Conservation (phyloP, 163 green algal genomes). For the Scenedesmus sp. region DNA sequence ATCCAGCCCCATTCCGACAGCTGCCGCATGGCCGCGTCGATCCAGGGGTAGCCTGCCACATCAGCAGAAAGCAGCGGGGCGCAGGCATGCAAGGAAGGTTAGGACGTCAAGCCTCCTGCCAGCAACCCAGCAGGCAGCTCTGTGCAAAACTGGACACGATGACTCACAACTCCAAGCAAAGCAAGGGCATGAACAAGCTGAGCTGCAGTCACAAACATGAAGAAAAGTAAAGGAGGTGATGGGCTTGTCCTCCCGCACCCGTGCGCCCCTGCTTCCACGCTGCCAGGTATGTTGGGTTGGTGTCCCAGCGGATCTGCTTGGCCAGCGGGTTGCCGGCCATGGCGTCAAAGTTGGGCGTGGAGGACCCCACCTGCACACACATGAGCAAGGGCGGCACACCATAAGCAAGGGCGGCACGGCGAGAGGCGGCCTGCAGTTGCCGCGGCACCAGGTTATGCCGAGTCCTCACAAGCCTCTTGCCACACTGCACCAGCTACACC, state of each 20-base stretch:
- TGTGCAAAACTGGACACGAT: no score
- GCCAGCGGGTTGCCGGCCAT: slow-evolving; percentile 93
- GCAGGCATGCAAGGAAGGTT: no score
- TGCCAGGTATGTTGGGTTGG: slow-evolving; percentile 73
- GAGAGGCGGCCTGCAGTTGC: background rate
- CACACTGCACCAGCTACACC: no score
- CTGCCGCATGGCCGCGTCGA: slow-evolving; percentile 95
- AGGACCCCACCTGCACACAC: slow-evolving; percentile 61
- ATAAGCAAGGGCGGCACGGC: background rate
- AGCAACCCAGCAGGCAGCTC: no score
- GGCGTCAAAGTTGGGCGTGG: slow-evolving; percentile 78
- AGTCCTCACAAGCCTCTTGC: no score
- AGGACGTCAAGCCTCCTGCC: no score
- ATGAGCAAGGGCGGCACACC: background rate
- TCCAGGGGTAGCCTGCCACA: slow-evolving; percentile 80
- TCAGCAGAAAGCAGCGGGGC: background rate
- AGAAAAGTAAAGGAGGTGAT: no score
- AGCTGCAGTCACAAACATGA: no score
- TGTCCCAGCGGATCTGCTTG: slow-evolving; percentile 86
- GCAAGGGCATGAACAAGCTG: no score
- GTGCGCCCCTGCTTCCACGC: slow-evolving; percentile 83
- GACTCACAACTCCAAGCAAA: no score
- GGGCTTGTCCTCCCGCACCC: slow-evolving; percentile 61
- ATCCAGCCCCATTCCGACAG: slow-evolving; percentile 88
- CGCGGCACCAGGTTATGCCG: background rate